Evolutionary conservation across 108 stramenopile species (phyloP).

Genomic region (Ochromonas danica): DNA sequence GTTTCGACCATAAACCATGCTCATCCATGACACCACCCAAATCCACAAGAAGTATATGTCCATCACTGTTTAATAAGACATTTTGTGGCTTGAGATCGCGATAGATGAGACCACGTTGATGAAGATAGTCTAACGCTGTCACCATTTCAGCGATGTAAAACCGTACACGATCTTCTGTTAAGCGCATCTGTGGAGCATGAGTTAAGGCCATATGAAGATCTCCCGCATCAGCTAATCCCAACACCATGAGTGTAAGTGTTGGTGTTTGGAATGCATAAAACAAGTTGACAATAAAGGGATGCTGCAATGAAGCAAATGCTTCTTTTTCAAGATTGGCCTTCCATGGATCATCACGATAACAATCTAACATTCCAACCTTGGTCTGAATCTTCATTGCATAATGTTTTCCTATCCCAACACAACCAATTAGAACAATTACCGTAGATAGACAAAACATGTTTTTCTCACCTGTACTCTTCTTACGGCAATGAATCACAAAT

Average conservation of each 20-base stretch:
- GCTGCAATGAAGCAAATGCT: slow-evolving; percentile 58
- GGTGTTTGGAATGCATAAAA: slow-evolving; percentile 70
- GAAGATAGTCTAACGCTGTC: slow-evolving; percentile 55
- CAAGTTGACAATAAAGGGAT: slow-evolving; percentile 87
- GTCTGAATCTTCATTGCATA: slow-evolving; percentile 85
- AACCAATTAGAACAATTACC: no score
- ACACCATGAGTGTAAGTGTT: slow-evolving; percentile 50
- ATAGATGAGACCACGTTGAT: slow-evolving; percentile 57
- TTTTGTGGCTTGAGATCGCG: slow-evolving; percentile 62
- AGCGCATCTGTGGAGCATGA: neutral
- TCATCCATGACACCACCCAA: slow-evolving; percentile 45
- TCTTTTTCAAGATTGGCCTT: slow-evolving; percentile 85
- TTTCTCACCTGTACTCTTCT: slow-evolving; percentile 43
- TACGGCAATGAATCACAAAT: slow-evolving; percentile 48
- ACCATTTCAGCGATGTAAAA: slow-evolving; percentile 60
- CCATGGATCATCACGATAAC: slow-evolving; percentile 39
- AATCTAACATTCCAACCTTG: slow-evolving; percentile 54
- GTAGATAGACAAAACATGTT: no score
- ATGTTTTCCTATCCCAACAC: no score
- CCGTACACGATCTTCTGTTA: slow-evolving; percentile 40
- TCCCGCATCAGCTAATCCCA: slow-evolving; percentile 49
- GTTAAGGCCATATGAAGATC: slow-evolving; percentile 31
- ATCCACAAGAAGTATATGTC: slow-evolving; percentile 60
- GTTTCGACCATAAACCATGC: neutral
- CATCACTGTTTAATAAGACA: slow-evolving; percentile 55